Percentiles rank a stretch among this genome's conserved stretches.
These are phyloP conservation scores for Elongisporangium anandrum DNA, from an alignment of 352 stramenopile genomes.

Conservation along the genomic window DNA sequence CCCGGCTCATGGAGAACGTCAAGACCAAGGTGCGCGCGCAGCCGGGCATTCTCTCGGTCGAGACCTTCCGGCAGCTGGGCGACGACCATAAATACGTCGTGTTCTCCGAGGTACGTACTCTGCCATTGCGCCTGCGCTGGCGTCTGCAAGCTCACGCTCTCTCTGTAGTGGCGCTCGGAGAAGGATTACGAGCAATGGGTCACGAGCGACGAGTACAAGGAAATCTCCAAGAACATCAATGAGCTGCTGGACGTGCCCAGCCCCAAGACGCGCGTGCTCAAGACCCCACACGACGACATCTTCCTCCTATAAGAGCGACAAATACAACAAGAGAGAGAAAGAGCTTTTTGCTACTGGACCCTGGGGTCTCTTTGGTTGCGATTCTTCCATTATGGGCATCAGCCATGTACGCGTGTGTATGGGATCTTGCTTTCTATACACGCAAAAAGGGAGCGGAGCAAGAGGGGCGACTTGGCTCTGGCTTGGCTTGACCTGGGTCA, in stretches of 20 bases:
- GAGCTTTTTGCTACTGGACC: no score
- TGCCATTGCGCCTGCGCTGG: background rate
- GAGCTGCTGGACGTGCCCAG: conserved; percentile 78
- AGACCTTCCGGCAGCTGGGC: conserved; percentile 73
- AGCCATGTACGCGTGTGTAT: background rate
- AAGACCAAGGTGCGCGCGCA: conserved; percentile 76
- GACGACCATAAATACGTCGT: conserved; percentile 87
- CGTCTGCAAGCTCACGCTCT: background rate
- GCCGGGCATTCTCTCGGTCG: conserved; percentile 69
- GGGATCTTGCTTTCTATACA: conserved; percentile 3
- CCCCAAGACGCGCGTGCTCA: conserved; percentile 81
- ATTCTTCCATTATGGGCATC: background rate
- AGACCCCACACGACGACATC: conserved; percentile 72
- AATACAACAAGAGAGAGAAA: background rate
- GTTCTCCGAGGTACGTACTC: conserved; percentile 68
- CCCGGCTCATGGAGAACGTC: conserved; percentile 83
- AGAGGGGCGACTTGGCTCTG: conserved; percentile 1
- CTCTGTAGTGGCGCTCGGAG: conserved; percentile 63
- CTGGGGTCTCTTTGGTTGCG: no score
- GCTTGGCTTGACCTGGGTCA: conserved; percentile 1
- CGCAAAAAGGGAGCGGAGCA: conserved; percentile 9
- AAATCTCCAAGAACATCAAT: conserved; percentile 79
- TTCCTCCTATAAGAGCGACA: conserved; percentile 58
- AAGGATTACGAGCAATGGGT: conserved; percentile 81
- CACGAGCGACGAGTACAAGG: conserved; percentile 70